A percentile compares a stretch with the other conserved stretches of the same genome.
Evolutionary conservation across 495 filamentous ascomycete species (phyloP).

Genomic region (Pseudomonodictys pantanalensis): DNA sequence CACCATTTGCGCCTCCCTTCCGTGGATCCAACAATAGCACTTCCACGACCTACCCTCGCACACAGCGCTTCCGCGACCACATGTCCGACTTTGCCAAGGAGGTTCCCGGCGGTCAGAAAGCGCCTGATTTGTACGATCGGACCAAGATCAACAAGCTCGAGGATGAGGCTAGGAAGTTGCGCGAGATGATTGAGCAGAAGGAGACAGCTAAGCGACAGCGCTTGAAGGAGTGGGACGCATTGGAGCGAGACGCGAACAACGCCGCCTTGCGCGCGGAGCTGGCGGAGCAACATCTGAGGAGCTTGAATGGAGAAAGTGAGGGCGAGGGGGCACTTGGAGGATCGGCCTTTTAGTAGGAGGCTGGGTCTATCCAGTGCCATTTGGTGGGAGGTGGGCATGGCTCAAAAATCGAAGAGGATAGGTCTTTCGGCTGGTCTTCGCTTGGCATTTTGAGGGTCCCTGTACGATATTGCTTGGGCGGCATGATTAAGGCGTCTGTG

Average conservation of each 20-base stretch:
- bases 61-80: slow-evolving; percentile 50
- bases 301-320: slow-evolving; percentile 59
- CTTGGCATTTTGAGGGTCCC: too few relatives aligned
- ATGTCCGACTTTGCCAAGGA: slow-evolving; percentile 52
- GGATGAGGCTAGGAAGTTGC: slow-evolving; percentile 53
- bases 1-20: slow-evolving; percentile 35
- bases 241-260: slow-evolving; percentile 58
- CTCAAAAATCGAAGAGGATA: too few relatives aligned
- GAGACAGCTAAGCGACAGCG: slow-evolving; percentile 52
- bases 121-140: slow-evolving; percentile 44
- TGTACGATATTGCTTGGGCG: too few relatives aligned
- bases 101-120: slow-evolving; percentile 55
- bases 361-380: too few relatives aligned
- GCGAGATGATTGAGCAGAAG: slow-evolving; percentile 55
- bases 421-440: too few relatives aligned
- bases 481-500: too few relatives aligned
- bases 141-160: slow-evolving; percentile 46
- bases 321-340: slow-evolving; percentile 45
- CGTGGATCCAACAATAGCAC: slow-evolving; percentile 50
- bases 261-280: slow-evolving; percentile 59
- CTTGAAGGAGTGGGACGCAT: slow-evolving; percentile 58
- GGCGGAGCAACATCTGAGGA: slow-evolving; percentile 58
- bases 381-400: too few relatives aligned
- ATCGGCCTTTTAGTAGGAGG: slow-evolving; percentile 21
- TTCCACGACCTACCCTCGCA: slow-evolving; percentile 50